phyloP scores from a whole-genome alignment of 2,329 filamentous ascomycete species.

The Fusarium sp. region DNA sequence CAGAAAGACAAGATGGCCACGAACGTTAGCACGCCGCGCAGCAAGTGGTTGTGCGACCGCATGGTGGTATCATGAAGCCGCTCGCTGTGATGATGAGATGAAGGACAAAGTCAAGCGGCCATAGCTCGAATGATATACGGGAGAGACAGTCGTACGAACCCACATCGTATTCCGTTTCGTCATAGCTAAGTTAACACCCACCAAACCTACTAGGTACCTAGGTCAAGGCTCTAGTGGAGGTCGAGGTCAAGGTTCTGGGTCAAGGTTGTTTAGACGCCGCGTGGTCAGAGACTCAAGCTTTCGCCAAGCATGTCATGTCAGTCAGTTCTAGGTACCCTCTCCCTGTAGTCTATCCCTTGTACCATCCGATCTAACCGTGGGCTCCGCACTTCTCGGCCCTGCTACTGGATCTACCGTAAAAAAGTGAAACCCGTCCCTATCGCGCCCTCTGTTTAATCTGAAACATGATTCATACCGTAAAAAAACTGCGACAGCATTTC shows the following conservation, averaged over 20 bases:
- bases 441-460: background rate
- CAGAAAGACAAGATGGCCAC: slow-evolving; percentile 4
- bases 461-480: slow-evolving; percentile 16
- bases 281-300: slow-evolving; percentile 18
- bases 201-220: too few relatives aligned
- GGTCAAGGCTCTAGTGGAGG: background rate
- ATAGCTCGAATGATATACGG: slow-evolving; percentile 3
- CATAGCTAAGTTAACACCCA: background rate
- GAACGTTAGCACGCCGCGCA: slow-evolving; percentile 19
- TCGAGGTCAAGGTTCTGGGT: background rate
- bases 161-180: background rate
- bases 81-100: background rate
- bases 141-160: background rate
- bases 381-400: background rate
- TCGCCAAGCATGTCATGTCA: slow-evolving; percentile 16
- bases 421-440: background rate
- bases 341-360: background rate
- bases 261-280: background rate
- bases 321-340: background rate
- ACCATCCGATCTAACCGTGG: slow-evolving; percentile 30
- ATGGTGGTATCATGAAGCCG: slow-evolving; percentile 5
- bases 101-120: background rate
- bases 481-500: background rate
- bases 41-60: slow-evolving; percentile 10
- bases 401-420: slow-evolving; percentile 6